A percentile compares a stretch with the other conserved stretches of the same genome.
These are phyloP conservation scores for Fusarium scirpi DNA, from an alignment of 2,329 filamentous ascomycete genomes.

Conservation along the genomic window DNA sequence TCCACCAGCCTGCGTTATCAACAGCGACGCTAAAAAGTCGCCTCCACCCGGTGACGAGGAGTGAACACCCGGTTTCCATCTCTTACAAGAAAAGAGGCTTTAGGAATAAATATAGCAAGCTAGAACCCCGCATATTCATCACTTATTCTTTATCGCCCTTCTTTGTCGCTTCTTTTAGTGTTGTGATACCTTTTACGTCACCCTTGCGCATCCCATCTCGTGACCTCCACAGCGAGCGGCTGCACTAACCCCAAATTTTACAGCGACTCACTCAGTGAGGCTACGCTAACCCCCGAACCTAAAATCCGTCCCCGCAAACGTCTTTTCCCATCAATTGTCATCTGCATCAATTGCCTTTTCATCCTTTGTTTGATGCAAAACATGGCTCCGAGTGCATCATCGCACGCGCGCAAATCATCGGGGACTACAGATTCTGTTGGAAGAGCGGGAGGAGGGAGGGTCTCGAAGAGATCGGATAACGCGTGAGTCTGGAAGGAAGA, in stretches of 20 bases:
- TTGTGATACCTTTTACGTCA: background rate
- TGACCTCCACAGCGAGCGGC: constrained; percentile 10
- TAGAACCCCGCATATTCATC: background rate
- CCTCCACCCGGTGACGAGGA: background rate
- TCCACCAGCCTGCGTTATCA: constrained; percentile 12
- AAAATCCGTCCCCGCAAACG: constrained; percentile 1
- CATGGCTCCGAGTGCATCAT: constrained; percentile 39
- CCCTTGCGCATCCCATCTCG: background rate
- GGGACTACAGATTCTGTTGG: constrained; percentile 23
- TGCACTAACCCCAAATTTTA: constrained; percentile 10
- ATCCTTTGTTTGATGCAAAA: background rate
- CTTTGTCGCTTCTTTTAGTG: background rate
- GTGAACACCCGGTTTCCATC: background rate
- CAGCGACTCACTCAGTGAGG: background rate
- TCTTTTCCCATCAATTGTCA: background rate
- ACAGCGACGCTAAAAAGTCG: background rate
- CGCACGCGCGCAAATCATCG: constrained; percentile 35
- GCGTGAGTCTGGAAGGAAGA: constrained; percentile 30
- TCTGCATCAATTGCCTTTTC: background rate
- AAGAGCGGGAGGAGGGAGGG: constrained; percentile 32
- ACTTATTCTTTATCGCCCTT: background rate
- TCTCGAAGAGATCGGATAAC: constrained; percentile 46
- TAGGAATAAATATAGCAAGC: background rate
- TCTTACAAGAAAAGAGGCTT: background rate
- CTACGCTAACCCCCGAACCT: constrained; percentile 6